Evolutionary conservation across 2,329 filamentous ascomycete species (phyloP).

Genomic region (Claviceps sp.): DNA sequence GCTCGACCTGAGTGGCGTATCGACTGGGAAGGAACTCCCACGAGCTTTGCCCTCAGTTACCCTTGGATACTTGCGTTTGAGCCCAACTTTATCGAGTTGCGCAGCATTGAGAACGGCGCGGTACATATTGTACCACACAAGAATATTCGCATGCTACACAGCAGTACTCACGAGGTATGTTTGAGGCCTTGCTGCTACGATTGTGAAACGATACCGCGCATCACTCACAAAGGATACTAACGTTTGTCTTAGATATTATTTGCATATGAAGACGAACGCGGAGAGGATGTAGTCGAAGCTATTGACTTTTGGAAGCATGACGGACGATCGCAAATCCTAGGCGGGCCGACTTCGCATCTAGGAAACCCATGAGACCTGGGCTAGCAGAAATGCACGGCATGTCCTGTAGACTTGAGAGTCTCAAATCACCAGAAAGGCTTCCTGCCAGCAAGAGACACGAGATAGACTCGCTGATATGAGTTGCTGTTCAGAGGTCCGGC

Average conservation of each 20-base stretch:
- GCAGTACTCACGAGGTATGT: constrained; percentile 86
- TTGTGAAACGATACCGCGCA: no score
- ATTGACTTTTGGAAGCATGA: constrained; percentile 88
- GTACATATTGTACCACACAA: constrained; percentile 94
- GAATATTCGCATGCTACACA: constrained; percentile 95
- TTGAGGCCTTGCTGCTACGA: no score
- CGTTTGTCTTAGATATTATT: constrained; percentile 63
- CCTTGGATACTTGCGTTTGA: constrained; percentile 97
- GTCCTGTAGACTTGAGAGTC: not conserved
- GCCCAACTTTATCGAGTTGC: constrained; percentile 91
- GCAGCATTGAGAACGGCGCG: constrained; percentile 86
- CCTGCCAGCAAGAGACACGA: no score
- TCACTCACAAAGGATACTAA: not conserved
- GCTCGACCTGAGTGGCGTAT: constrained; percentile 94
- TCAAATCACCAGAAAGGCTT: not conserved
- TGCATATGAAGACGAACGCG: constrained; percentile 89
- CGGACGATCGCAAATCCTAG: constrained; percentile 31
- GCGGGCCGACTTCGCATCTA: constrained; percentile 6
- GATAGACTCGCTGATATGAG: no score
- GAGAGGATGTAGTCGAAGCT: constrained; percentile 85
- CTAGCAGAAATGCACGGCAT: not conserved
- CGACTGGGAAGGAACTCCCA: constrained; percentile 89
- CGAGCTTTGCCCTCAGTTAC: constrained; percentile 85
- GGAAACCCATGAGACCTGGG: not conserved
- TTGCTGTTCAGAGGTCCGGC: no score